These are phyloP conservation scores for Curvularia eragrostidis DNA, from an alignment of 2,329 filamentous ascomycete species.

Conservation along the genomic window DNA sequence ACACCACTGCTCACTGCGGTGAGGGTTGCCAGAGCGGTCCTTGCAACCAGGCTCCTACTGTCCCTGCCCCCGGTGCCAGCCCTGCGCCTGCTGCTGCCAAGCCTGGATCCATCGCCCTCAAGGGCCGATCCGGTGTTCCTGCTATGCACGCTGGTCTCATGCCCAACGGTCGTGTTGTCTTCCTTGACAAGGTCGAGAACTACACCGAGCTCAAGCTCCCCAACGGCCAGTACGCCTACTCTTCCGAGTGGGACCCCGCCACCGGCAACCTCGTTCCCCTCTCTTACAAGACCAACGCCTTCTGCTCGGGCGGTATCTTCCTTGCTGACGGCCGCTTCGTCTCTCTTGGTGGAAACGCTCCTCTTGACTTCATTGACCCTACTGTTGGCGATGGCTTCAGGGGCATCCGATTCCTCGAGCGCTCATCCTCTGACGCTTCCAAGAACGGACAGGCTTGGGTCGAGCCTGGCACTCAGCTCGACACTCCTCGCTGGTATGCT, in stretches of 20 bases:
- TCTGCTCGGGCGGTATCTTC: conserved; percentile 67
- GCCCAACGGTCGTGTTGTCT: conserved; percentile 65
- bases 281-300: conserved; percentile 64
- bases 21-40: conserved; percentile 62
- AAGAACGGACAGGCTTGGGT: conserved; percentile 60
- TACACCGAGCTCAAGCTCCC: conserved; percentile 63
- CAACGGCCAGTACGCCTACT: conserved; percentile 65
- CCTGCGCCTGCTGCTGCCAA: conserved; percentile 56
- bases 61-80: conserved; percentile 52
- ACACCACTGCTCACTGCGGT: conserved; percentile 60
- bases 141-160: conserved; percentile 68
- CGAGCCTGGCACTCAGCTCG: conserved; percentile 63
- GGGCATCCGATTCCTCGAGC: conserved; percentile 62
- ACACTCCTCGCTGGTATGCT: conserved; percentile 66
- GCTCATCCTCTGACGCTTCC: conserved; percentile 54
- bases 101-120: conserved; percentile 57
- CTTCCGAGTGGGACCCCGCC: conserved; percentile 63
- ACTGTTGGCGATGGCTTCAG: conserved; percentile 66
- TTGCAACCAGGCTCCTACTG: conserved; percentile 53
- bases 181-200: conserved; percentile 69
- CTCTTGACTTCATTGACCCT: conserved; percentile 62
- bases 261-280: conserved; percentile 58
- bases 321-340: conserved; percentile 63
- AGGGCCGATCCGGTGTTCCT: conserved; percentile 66
- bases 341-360: conserved; percentile 65